Conservation (phyloP, 495 filamentous ascomycete species). For the Hypoxylon trugodes region DNA sequence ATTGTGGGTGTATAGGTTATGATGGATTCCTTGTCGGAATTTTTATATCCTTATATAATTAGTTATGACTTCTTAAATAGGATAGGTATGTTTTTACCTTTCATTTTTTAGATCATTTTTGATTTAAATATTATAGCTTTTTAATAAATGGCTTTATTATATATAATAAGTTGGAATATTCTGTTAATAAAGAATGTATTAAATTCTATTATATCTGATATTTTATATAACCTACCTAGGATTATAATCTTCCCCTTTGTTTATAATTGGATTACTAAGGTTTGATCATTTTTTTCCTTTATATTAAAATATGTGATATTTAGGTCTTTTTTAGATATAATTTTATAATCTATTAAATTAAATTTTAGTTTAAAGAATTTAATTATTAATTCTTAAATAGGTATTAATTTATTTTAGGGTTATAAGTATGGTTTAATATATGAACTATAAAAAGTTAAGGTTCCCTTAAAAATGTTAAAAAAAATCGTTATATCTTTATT, state of each 20-base stretch:
- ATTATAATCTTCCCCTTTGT: not conserved
- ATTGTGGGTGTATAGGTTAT: constrained; percentile 10
- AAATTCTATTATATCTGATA: too few relatives aligned
- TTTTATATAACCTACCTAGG: not conserved
- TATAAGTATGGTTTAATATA: constrained; percentile 4
- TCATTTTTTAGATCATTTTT: too few relatives aligned
- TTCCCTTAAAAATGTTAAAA: not conserved
- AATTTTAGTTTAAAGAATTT: not conserved
- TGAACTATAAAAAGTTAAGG: not conserved
- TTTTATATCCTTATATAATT: constrained; percentile 5
- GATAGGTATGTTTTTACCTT: not conserved
- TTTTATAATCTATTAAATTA: not conserved
- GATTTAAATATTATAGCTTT: not conserved
- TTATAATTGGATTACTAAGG: not conserved
- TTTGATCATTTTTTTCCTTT: not conserved
- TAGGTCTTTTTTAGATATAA: not conserved
- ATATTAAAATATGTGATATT: too few relatives aligned
- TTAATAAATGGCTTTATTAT: not conserved
- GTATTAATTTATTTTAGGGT: not conserved
- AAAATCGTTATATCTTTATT: constrained; percentile 3
- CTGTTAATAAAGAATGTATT: not conserved
- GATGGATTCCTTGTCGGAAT: constrained; percentile 5
- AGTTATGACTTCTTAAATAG: constrained; percentile 12
- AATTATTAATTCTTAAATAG: not conserved
- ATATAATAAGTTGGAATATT: not conserved